These are phyloP conservation scores for Suaeda aralocaspica DNA, from an alignment of 148 eudicot species.

Conservation along the genomic window DNA sequence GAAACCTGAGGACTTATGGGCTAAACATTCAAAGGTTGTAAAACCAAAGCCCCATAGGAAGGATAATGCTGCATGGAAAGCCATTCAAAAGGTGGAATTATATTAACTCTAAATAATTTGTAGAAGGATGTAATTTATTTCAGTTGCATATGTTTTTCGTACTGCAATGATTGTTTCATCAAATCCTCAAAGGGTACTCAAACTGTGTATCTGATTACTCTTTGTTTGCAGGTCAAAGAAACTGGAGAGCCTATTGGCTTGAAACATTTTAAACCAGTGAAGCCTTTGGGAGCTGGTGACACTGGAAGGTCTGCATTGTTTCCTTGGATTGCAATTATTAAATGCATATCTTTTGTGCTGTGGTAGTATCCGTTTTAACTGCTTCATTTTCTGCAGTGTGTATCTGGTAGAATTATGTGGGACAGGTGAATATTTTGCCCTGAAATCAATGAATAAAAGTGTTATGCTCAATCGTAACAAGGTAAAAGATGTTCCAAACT, in stretches of 20 bases:
- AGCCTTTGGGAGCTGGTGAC: slow-evolving; percentile 92
- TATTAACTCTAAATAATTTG: not conserved
- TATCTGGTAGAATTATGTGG: slow-evolving; percentile 89
- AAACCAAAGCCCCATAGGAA: slow-evolving; percentile 91
- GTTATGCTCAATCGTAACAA: slow-evolving; percentile 92
- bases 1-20: slow-evolving; percentile 97
- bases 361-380: not conserved
- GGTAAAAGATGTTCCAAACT: slow-evolving; percentile 32
- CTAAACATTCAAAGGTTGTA: slow-evolving; percentile 82
- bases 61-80: slow-evolving; percentile 70
- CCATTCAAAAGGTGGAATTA: slow-evolving; percentile 63
- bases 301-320: slow-evolving; percentile 60
- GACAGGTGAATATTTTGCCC: slow-evolving; percentile 76
- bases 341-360: not conserved
- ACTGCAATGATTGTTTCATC: not conserved
- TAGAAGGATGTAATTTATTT: not conserved
- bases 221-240: slow-evolving; percentile 54
- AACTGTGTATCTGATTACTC: not conserved
- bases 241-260: slow-evolving; percentile 74
- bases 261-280: slow-evolving; percentile 87
- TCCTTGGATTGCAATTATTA: slow-evolving; percentile 8
- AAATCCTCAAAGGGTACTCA: not conserved
- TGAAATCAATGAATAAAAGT: slow-evolving; percentile 97
- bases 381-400: slow-evolving; percentile 51
- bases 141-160: not conserved